Percentiles rank a stretch among this genome's conserved stretches.
Conservation (phyloP, 2,329 filamentous ascomycete species). For the Epichloe sp. region DNA sequence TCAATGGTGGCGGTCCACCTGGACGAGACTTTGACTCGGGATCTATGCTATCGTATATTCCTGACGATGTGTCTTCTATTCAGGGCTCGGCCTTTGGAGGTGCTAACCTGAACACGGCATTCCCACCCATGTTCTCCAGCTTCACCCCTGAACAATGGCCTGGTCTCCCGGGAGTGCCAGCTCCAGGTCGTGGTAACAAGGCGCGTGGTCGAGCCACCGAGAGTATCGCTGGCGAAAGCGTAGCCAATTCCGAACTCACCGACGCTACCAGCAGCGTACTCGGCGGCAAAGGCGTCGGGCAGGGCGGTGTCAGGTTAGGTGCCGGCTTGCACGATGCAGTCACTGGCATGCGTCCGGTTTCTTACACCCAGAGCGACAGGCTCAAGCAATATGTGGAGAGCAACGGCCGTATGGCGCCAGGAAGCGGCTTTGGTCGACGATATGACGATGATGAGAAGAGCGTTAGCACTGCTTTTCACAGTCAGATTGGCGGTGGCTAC, state of each 20-base stretch:
- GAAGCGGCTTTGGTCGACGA: slow-evolving; percentile 56
- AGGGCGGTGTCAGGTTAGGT: slow-evolving; percentile 77
- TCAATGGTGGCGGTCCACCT: slow-evolving; percentile 25
- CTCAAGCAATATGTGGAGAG: slow-evolving; percentile 91
- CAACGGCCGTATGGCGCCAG: slow-evolving; percentile 53
- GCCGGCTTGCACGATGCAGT: slow-evolving; percentile 64
- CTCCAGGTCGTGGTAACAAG: slow-evolving; percentile 51
- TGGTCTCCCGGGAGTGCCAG: slow-evolving; percentile 52
- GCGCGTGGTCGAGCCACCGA: slow-evolving; percentile 53
- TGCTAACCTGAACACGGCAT: slow-evolving; percentile 58
- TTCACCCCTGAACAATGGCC: slow-evolving; percentile 87
- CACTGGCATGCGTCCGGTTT: slow-evolving; percentile 49
- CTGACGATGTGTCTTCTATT: slow-evolving; percentile 91
- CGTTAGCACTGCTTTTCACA: slow-evolving; percentile 91
- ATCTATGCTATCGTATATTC: slow-evolving; percentile 89
- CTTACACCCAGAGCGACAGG: slow-evolving; percentile 56
- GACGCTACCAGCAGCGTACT: slow-evolving; percentile 71
- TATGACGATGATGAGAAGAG: slow-evolving; percentile 93
- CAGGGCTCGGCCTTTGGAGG: slow-evolving; percentile 85
- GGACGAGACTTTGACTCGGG: slow-evolving; percentile 57
- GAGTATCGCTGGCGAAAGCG: slow-evolving; percentile 82
- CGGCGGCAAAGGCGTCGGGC: slow-evolving; percentile 59
- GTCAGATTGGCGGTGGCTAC: slow-evolving; percentile 63
- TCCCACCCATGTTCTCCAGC: slow-evolving; percentile 89
- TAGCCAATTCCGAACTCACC: slow-evolving; percentile 81